These are phyloP conservation scores for Lodderomyces theae DNA, from an alignment of 1,139 yeast species.

Conservation along the genomic window DNA sequence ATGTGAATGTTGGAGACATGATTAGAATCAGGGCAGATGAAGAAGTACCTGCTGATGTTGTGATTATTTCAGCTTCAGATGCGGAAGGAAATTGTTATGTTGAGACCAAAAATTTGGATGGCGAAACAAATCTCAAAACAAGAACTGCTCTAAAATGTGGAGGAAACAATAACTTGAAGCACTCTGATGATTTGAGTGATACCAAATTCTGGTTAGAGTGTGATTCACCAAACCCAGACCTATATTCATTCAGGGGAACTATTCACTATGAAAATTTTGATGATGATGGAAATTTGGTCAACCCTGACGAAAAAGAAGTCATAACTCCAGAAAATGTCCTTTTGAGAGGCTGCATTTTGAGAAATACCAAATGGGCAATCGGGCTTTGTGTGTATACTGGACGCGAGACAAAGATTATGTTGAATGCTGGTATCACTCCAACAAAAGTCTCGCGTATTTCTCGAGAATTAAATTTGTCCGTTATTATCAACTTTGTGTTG, in stretches of 20 bases:
- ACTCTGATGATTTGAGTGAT: constrained; percentile 68
- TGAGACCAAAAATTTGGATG: constrained; percentile 93
- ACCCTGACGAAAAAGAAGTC: constrained; percentile 62
- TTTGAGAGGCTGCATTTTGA: constrained; percentile 85
- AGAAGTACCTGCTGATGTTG: constrained; percentile 90
- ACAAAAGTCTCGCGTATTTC: constrained; percentile 83
- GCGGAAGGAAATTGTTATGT: constrained; percentile 87
- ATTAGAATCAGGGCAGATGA: constrained; percentile 83
- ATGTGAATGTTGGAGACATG: constrained; percentile 83
- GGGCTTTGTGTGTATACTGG: constrained; percentile 92
- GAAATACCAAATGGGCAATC: constrained; percentile 92
- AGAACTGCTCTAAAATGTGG: constrained; percentile 76
- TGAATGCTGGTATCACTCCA: constrained; percentile 91
- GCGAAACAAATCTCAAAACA: constrained; percentile 89
- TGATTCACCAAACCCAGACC: constrained; percentile 83
- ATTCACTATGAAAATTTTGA: constrained; percentile 57
- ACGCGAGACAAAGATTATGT: constrained; percentile 84
- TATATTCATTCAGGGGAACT: constrained; percentile 88
- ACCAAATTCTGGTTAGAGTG: constrained; percentile 83
- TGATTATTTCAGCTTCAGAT: constrained; percentile 79
- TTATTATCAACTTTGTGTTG: constrained; percentile 70
- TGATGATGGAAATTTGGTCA: constrained; percentile 31
- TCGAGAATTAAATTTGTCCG: constrained; percentile 78
- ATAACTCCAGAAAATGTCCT: constrained; percentile 75
- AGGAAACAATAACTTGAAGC: constrained; percentile 50